These are phyloP conservation scores for Plasmopara muralis DNA, from an alignment of 352 stramenopile genomes.

Conservation along the genomic window DNA sequence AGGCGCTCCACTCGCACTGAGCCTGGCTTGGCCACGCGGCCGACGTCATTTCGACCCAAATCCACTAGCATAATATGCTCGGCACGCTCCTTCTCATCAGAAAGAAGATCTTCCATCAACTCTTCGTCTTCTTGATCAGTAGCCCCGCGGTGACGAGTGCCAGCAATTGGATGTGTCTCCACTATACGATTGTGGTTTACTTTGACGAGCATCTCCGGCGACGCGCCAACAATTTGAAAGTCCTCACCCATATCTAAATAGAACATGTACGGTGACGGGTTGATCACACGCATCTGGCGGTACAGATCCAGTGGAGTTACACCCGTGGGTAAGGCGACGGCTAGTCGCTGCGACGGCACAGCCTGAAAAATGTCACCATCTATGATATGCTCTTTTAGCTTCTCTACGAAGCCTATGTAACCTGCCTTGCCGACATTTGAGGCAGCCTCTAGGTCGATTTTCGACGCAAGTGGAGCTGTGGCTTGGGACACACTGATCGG, in stretches of 20 bases:
- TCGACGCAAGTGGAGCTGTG: slow-evolving; percentile 30
- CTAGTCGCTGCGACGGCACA: slow-evolving; percentile 76
- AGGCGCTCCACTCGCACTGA: slow-evolving; percentile 77
- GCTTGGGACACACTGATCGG: slow-evolving; percentile 50
- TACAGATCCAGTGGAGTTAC: slow-evolving; percentile 81
- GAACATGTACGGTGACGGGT: slow-evolving; percentile 89
- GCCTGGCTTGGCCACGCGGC: slow-evolving; percentile 74
- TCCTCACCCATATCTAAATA: slow-evolving; percentile 77
- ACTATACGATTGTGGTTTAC: slow-evolving; percentile 78
- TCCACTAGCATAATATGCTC: slow-evolving; percentile 92
- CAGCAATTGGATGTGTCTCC: slow-evolving; percentile 87
- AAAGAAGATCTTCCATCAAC: slow-evolving; percentile 68
- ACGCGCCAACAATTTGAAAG: slow-evolving; percentile 85
- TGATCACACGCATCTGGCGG: slow-evolving; percentile 83
- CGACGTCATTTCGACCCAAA: slow-evolving; percentile 86
- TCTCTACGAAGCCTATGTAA: slow-evolving; percentile 85
- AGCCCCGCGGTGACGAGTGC: slow-evolving; percentile 76
- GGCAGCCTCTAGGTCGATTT: slow-evolving; percentile 61
- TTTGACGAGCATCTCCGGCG: slow-evolving; percentile 87
- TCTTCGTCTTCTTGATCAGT: slow-evolving; percentile 83
- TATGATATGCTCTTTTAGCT: slow-evolving; percentile 84
- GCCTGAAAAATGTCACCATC: slow-evolving; percentile 89
- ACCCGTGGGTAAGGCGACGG: slow-evolving; percentile 54
- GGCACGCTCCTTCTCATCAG: slow-evolving; percentile 85
- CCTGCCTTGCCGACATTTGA: slow-evolving; percentile 80